These are phyloP conservation scores for Pisolithus marmoratus DNA, from an alignment of 768 basidiomycete genomes.

Conservation along the genomic window DNA sequence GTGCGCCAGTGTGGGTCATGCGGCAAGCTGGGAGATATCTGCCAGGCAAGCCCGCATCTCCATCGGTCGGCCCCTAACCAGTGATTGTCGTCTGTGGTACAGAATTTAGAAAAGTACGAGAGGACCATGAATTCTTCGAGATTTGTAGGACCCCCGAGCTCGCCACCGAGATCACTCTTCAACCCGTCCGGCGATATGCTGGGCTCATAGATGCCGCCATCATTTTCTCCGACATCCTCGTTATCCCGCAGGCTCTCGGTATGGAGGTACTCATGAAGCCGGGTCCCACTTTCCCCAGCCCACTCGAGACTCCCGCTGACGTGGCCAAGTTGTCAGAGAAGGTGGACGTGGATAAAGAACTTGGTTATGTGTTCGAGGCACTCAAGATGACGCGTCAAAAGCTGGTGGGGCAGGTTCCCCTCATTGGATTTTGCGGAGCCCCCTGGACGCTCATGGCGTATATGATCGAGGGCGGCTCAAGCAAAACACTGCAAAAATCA, in stretches of 20 bases:
- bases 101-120: conserved; percentile 90
- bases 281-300: conserved; percentile 82
- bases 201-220: conserved; percentile 92
- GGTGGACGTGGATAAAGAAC: conserved; percentile 78
- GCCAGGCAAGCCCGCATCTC: conserved; percentile 55
- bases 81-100: not conserved
- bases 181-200: conserved; percentile 85
- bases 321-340: conserved; percentile 49
- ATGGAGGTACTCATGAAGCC: conserved; percentile 95
- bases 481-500: conserved; percentile 82
- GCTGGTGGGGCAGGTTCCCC: conserved; percentile 82
- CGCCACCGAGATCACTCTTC: conserved; percentile 85
- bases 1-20: conserved; percentile 99
- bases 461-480: conserved; percentile 96
- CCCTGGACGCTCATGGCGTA: conserved; percentile 99
- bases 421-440: conserved; percentile 96
- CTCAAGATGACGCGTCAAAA: conserved; percentile 78
- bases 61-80: not conserved
- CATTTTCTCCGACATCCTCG: conserved; percentile 98
- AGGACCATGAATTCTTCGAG: conserved; percentile 89
- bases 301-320: conserved; percentile 74
- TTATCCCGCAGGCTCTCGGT: conserved; percentile 96
- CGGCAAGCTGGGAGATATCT: conserved; percentile 94
- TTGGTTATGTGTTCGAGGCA: conserved; percentile 91
- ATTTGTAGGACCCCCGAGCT: conserved; percentile 89